Evolutionary conservation across 495 filamentous ascomycete species (phyloP).

Genomic region (Jackrogersella multiformis): DNA sequence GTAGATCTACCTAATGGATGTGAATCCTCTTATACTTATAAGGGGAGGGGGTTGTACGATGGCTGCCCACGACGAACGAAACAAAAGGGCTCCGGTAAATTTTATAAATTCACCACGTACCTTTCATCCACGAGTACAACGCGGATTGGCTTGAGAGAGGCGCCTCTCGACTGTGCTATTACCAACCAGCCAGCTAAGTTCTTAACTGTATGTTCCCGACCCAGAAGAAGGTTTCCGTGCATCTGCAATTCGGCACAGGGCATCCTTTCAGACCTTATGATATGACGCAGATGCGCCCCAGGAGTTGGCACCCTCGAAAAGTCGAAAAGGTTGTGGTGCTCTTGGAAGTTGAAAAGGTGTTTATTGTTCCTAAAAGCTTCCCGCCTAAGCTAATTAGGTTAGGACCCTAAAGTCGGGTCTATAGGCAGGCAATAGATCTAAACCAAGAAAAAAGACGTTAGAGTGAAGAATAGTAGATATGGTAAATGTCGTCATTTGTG

Average conservation of each 20-base stretch:
- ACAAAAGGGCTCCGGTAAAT: slow-evolving; percentile 6
- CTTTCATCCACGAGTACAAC: slow-evolving; percentile 13
- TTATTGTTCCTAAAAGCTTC: slow-evolving; percentile 2
- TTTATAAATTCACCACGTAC: slow-evolving; percentile 9
- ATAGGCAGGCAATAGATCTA: too few relatives aligned
- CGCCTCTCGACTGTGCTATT: neutral
- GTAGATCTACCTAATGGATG: neutral
- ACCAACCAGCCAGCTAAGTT: neutral
- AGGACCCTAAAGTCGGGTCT: neutral
- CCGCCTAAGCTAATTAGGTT: neutral
- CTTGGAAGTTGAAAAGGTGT: neutral
- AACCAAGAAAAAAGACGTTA: too few relatives aligned
- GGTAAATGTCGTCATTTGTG: slow-evolving; percentile 8
- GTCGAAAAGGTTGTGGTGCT: neutral
- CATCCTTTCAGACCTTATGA: slow-evolving; percentile 21
- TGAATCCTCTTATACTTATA: neutral
- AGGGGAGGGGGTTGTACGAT: slow-evolving; percentile 9
- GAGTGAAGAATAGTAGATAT: too few relatives aligned
- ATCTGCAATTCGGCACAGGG: slow-evolving; percentile 34
- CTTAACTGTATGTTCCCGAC: slow-evolving; percentile 20
- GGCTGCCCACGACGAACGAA: neutral
- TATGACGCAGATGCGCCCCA: slow-evolving; percentile 36
- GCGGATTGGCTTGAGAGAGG: slow-evolving; percentile 7
- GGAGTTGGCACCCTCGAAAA: slow-evolving; percentile 25
- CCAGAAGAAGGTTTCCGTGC: slow-evolving; percentile 29